These are phyloP conservation scores for Phylloporus sp. DNA, from an alignment of 768 basidiomycete species.

Conservation along the genomic window DNA sequence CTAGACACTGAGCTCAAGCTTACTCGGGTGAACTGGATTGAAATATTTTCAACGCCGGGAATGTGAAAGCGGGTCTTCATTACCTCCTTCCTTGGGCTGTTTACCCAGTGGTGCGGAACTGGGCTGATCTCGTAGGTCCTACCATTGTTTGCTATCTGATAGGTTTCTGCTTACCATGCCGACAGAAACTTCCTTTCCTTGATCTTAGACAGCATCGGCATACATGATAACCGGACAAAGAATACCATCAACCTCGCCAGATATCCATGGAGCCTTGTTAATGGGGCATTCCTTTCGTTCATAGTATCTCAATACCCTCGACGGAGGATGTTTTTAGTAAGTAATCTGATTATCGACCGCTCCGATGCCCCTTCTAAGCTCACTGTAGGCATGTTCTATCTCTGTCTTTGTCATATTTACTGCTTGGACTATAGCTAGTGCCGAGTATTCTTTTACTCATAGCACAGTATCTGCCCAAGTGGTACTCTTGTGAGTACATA, in stretches of 20 bases:
- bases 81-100: conserved; percentile 13
- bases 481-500: conserved; percentile 10
- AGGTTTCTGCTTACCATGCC: neutral
- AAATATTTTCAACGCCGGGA: conserved; percentile 6
- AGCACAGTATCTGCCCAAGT: conserved; percentile 3
- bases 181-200: conserved; percentile 10
- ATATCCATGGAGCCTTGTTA: neutral
- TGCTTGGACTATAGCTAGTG: conserved; percentile 18
- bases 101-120: conserved; percentile 10
- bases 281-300: neutral
- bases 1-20: conserved; percentile 30
- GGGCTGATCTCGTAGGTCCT: conserved; percentile 1
- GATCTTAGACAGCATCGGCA: conserved; percentile 5
- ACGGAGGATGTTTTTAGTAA: conserved; percentile 9
- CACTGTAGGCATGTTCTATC: conserved; percentile 9
- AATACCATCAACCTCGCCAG: conserved; percentile 4
- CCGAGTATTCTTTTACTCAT: conserved; percentile 15
- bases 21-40: neutral
- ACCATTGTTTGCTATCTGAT: neutral
- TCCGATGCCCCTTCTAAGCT: neutral
- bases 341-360: neutral
- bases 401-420: conserved; percentile 11
- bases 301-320: conserved; percentile 2
- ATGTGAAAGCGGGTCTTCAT: conserved; percentile 16
- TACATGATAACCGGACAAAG: conserved; percentile 15